Conservation (phyloP, 2,329 filamentous ascomycete species). For the Coniochaeta prunicola region DNA sequence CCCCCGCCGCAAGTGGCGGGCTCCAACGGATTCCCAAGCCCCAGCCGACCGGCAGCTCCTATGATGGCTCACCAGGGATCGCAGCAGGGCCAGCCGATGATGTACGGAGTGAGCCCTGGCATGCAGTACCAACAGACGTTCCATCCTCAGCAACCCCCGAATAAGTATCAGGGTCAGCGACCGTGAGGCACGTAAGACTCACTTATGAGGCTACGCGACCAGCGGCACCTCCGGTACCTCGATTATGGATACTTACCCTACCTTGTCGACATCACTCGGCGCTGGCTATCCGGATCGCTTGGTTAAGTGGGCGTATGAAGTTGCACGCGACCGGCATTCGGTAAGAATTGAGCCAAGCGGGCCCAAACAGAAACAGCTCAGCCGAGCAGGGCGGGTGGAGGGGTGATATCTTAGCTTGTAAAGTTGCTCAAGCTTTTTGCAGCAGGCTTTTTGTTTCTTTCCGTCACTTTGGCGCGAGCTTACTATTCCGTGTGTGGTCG, state of each 20-base stretch:
- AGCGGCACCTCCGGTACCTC: background rate
- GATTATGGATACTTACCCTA: background rate
- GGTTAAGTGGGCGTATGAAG: background rate
- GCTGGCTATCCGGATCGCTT: background rate
- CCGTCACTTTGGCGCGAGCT: background rate
- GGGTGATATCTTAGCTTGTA: background rate
- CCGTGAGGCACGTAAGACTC: background rate
- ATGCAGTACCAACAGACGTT: conserved; percentile 72
- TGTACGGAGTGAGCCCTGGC: conserved; percentile 68
- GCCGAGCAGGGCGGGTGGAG: background rate
- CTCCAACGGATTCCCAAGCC: conserved; percentile 79
- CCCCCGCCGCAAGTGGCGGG: conserved; percentile 55
- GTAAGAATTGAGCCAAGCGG: background rate
- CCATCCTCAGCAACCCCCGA: conserved; percentile 63
- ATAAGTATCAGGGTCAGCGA: conserved; percentile 47
- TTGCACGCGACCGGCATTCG: background rate
- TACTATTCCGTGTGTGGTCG: background rate
- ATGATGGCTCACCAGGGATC: conserved; percentile 96
- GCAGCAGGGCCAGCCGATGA: conserved; percentile 72
- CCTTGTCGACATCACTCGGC: background rate
- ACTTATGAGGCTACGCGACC: background rate
- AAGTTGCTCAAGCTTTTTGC: background rate
- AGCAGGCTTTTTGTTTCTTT: background rate
- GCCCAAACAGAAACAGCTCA: background rate
- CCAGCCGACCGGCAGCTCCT: conserved; percentile 67